Evolutionary conservation across 805 yeast species (phyloP).

Genomic region (Ascoidea asiatica): DNA sequence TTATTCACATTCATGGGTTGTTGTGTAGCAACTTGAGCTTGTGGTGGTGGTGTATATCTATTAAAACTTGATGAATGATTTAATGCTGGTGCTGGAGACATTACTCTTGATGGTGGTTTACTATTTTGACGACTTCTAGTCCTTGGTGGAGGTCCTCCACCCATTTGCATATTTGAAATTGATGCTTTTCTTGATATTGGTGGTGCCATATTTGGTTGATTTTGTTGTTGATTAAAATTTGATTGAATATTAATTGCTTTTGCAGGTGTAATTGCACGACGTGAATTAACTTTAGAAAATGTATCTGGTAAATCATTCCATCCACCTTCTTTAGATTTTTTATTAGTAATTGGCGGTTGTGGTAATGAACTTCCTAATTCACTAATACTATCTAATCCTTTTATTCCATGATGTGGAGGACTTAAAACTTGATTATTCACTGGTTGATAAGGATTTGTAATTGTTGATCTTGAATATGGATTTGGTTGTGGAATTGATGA

Average conservation of each 20-base stretch:
- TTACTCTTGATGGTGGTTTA: slow-evolving; percentile 10
- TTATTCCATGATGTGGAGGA: background rate
- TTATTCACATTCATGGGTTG: too few species aligned
- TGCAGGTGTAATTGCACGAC: slow-evolving; percentile 27
- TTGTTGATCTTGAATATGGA: slow-evolving; percentile 11
- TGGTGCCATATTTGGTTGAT: slow-evolving; percentile 15
- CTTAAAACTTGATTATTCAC: slow-evolving; percentile 1
- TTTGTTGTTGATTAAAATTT: slow-evolving; percentile 10
- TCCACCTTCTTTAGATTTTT: slow-evolving; percentile 42
- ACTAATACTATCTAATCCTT: background rate
- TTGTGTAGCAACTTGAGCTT: too few species aligned
- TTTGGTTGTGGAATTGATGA: too few species aligned
- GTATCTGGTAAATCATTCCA: slow-evolving; percentile 60
- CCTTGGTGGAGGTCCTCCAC: background rate
- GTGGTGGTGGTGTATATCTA: slow-evolving; percentile 22
- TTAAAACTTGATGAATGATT: too few species aligned
- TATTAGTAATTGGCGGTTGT: slow-evolving; percentile 14
- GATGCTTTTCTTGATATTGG: slow-evolving; percentile 11
- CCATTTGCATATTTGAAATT: slow-evolving; percentile 6
- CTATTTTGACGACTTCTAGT: background rate
- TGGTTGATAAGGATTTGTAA: slow-evolving; percentile 14
- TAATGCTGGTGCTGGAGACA: slow-evolving; percentile 12
- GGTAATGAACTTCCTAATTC: slow-evolving; percentile 5
- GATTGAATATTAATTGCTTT: slow-evolving; percentile 20
- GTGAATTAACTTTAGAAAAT: slow-evolving; percentile 25